phyloP scores from a whole-genome alignment of 2,329 filamentous ascomycete species.

The Hypoxylon rubiginosum region DNA sequence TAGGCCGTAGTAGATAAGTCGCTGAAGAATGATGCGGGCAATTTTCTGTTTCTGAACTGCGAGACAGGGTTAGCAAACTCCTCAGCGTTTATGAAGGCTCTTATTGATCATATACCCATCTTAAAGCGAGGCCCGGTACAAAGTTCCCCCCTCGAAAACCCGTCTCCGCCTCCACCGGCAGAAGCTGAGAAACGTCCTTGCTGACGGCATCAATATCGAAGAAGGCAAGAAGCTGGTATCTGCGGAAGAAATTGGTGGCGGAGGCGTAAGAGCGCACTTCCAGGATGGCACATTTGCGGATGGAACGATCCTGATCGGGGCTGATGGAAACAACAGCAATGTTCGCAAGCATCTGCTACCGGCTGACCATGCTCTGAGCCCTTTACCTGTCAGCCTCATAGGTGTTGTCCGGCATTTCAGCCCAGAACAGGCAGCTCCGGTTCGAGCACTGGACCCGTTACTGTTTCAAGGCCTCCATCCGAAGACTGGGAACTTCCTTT shows the following conservation, averaged over 20 bases:
- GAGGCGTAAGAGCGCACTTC: slow-evolving; percentile 49
- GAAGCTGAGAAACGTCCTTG: slow-evolving; percentile 52
- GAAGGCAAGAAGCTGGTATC: slow-evolving; percentile 52
- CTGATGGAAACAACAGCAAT: slow-evolving; percentile 57
- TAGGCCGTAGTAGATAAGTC: slow-evolving; percentile 49
- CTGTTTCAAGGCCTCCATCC: slow-evolving; percentile 69
- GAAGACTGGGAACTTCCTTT: slow-evolving; percentile 63
- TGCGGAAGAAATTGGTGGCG: slow-evolving; percentile 43
- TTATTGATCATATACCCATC: not conserved
- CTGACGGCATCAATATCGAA: slow-evolving; percentile 50
- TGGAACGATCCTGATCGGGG: slow-evolving; percentile 56
- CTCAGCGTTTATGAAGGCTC: not conserved
- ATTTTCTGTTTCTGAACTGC: slow-evolving; percentile 59
- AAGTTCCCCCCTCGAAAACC: slow-evolving; percentile 54
- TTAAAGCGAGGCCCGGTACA: slow-evolving; percentile 52
- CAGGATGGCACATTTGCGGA: slow-evolving; percentile 51
- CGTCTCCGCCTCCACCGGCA: slow-evolving; percentile 56
- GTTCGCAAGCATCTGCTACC: slow-evolving; percentile 54
- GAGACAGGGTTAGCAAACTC: slow-evolving; percentile 47
- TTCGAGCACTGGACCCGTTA: slow-evolving; percentile 65
- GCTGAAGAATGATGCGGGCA: slow-evolving; percentile 55
- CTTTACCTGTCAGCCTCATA: slow-evolving; percentile 56
- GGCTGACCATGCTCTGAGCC: slow-evolving; percentile 50
- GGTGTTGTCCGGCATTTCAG: slow-evolving; percentile 56
- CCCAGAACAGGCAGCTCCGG: slow-evolving; percentile 51